Percentiles rank a stretch among this genome's conserved stretches.
phyloP scores from a whole-genome alignment of 2,329 filamentous ascomycete species.

The Cryphonectria parasitica region DNA sequence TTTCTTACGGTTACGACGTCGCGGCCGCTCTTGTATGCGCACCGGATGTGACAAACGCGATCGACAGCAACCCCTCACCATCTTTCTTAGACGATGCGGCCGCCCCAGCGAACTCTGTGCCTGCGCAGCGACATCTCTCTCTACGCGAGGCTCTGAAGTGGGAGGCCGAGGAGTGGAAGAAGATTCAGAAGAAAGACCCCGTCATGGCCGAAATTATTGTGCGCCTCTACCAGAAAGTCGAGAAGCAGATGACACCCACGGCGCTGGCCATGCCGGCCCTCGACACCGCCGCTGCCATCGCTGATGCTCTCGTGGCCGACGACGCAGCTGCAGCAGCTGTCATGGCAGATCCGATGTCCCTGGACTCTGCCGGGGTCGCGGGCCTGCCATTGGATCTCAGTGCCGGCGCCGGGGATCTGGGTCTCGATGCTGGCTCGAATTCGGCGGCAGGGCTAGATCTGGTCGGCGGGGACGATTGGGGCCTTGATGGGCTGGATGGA shows the following conservation, averaged over 20 bases:
- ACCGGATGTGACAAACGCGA: conserved; percentile 58
- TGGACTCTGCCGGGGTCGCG: conserved; percentile 40
- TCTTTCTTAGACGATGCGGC: conserved; percentile 42
- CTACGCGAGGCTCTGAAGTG: conserved; percentile 63
- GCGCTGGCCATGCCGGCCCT: conserved; percentile 20
- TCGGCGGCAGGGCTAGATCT: conserved; percentile 45
- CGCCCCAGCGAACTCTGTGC: conserved; percentile 40
- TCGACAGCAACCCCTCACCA: conserved; percentile 44
- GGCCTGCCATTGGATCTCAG: conserved; percentile 53
- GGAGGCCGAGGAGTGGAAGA: conserved; percentile 61
- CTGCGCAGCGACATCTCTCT: conserved; percentile 54
- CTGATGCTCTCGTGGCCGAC: conserved; percentile 42
- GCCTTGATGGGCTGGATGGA: conserved; percentile 40
- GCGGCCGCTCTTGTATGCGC: conserved; percentile 71
- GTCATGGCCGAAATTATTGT: conserved; percentile 64
- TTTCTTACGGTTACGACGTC: conserved; percentile 64
- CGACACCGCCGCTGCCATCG: conserved; percentile 40
- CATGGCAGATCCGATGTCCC: conserved; percentile 37
- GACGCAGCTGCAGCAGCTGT: conserved; percentile 41
- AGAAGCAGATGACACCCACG: conserved; percentile 60
- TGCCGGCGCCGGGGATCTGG: conserved; percentile 43
- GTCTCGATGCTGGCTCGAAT: conserved; percentile 40
- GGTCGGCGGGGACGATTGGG: conserved; percentile 47
- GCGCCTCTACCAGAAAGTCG: conserved; percentile 65
- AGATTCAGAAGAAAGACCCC: conserved; percentile 59